Evolutionary conservation across 495 filamentous ascomycete species (phyloP).

Genomic region (Hyaloscypha variabilis): DNA sequence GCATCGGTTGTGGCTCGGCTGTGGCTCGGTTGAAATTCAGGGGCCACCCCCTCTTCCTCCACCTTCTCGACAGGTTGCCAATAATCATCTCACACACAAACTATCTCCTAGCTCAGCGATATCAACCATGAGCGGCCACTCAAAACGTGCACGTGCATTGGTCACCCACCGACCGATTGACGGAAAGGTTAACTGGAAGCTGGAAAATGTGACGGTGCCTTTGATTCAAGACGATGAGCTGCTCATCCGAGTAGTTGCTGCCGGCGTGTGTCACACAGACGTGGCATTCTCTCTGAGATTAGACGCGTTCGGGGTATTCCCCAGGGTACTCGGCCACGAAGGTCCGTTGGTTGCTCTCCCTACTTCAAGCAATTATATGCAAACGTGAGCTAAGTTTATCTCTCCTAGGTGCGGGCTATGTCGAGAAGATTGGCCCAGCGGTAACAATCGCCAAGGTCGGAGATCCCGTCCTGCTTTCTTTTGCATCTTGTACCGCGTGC

Average conservation of each 20-base stretch:
- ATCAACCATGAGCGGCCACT: too few species aligned
- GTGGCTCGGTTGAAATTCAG: too few species aligned
- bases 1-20: too few species aligned
- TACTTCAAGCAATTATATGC: too few species aligned
- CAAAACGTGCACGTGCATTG: not conserved
- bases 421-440: not conserved
- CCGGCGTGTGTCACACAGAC: not conserved
- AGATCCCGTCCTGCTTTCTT: not conserved
- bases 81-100: too few species aligned
- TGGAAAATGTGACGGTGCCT: not conserved
- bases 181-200: not conserved
- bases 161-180: not conserved
- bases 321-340: not conserved
- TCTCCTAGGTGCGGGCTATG: not conserved
- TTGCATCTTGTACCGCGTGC: slow-evolving; percentile 46
- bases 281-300: not conserved
- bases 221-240: not conserved
- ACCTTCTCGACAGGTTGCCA: too few species aligned
- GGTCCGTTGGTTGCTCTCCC: too few species aligned
- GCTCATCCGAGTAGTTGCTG: not conserved
- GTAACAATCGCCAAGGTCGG: not conserved
- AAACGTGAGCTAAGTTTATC: too few species aligned
- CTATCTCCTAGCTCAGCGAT: too few species aligned
- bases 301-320: not conserved
- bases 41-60: too few species aligned